phyloP scores from a whole-genome alignment of 768 basidiomycete species.

The Cubamyces sp. region DNA sequence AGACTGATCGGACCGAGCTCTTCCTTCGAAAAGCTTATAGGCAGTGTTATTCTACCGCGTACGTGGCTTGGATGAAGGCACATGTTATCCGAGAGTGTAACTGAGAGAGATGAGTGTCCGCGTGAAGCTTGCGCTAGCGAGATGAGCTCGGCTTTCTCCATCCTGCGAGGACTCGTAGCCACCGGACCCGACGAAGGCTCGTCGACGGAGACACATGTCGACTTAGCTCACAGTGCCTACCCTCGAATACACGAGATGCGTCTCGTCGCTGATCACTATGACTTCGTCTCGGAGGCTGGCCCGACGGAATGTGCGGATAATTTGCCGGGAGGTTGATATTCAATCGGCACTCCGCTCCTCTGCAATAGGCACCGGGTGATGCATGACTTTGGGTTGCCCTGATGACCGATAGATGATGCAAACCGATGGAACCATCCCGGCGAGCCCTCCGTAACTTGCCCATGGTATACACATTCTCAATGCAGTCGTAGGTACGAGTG shows the following conservation, averaged over 20 bases:
- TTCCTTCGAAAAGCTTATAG: too few relatives aligned
- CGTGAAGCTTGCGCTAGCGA: background rate
- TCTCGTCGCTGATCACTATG: slow-evolving; percentile 5
- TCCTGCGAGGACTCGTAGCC: background rate
- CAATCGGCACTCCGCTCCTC: slow-evolving; percentile 6
- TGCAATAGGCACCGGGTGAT: too few relatives aligned
- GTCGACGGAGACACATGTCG: background rate
- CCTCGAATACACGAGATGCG: slow-evolving; percentile 9
- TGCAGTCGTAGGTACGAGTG: background rate
- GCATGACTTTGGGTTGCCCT: slow-evolving; percentile 6
- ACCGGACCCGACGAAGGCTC: background rate
- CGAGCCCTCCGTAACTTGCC: background rate
- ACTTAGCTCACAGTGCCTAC: background rate
- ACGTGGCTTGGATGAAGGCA: too few relatives aligned
- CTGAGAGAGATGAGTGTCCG: background rate
- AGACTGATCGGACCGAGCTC: too few relatives aligned
- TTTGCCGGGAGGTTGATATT: background rate
- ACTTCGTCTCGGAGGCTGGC: background rate
- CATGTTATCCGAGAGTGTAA: too few relatives aligned
- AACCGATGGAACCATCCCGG: background rate
- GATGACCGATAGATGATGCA: background rate
- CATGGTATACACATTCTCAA: background rate
- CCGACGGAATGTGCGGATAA: slow-evolving; percentile 2
- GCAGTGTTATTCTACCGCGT: too few relatives aligned
- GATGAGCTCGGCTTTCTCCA: background rate